These are phyloP conservation scores for Venturia effusa DNA, from an alignment of 2,329 filamentous ascomycete species.

Conservation along the genomic window DNA sequence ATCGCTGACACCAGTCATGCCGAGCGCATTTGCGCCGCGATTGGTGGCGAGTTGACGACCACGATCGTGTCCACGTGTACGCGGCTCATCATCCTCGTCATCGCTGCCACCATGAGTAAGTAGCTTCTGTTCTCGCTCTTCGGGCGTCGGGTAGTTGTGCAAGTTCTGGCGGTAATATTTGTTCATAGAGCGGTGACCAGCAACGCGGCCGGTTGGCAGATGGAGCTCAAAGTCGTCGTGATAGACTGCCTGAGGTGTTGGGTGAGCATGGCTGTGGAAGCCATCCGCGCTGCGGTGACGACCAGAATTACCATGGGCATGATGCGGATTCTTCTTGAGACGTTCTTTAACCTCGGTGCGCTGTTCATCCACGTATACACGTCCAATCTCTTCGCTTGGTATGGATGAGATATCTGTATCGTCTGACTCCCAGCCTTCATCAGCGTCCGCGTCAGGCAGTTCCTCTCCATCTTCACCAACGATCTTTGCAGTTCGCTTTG, in stretches of 20 bases:
- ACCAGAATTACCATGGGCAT: conserved; percentile 59
- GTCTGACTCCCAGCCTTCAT: conserved; percentile 94
- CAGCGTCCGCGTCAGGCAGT: conserved; percentile 45
- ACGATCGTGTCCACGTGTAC: conserved; percentile 19
- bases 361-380: conserved; percentile 64
- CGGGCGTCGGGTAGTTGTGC: conserved; percentile 66
- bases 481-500: conserved; percentile 43
- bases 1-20: conserved; percentile 69
- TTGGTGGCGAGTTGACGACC: conserved; percentile 26
- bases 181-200: conserved; percentile 79
- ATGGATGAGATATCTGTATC: conserved; percentile 72
- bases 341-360: conserved; percentile 59
- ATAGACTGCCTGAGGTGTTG: conserved; percentile 64
- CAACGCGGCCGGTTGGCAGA: conserved; percentile 76
- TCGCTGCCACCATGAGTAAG: conserved; percentile 34
- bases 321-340: conserved; percentile 66
- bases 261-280: conserved; percentile 71
- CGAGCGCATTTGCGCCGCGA: conserved; percentile 58
- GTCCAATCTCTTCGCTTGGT: conserved; percentile 72
- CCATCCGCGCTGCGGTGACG: conserved; percentile 66
- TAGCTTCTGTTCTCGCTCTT: conserved; percentile 57
- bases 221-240: conserved; percentile 91
- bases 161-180: conserved; percentile 91
- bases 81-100: conserved; percentile 25
- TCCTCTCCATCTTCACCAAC: conserved; percentile 37